Evolutionary conservation across 2,329 filamentous ascomycete species (phyloP), one percentile per base, ranked within the genome.

Genomic region (Nemania serpens): DNA sequence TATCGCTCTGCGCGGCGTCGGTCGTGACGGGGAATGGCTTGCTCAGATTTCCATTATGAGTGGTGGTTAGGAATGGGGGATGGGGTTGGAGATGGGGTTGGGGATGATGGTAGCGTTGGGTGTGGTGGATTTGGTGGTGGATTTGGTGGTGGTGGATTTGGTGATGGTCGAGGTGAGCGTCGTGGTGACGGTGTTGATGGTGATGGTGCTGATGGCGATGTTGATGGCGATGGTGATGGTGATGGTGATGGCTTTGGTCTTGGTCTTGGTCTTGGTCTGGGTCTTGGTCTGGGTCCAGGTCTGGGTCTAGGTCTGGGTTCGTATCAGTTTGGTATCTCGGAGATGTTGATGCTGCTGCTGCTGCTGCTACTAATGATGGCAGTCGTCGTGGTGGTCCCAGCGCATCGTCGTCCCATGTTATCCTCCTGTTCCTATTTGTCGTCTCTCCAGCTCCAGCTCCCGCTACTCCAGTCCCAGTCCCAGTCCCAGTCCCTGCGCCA

Each of bases 341-440:
- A n/a, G n/a, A n/a, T n/a, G n/a, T n/a, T n/a, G n/a, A n/a, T n/a
- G n/a, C n/a, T n/a, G n/a, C n/a, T n/a, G n/a, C n/a, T n/a, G n/a
- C n/a, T n/a, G n/a, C n/a, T 45, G 25, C 15, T 34, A 12, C 29
- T n/a, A 33, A 12, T 22, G 62, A 57, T 37, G 29, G 29, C 25
- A 17, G 17, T 20, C 2, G 36, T 22, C 43, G 65, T 69, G 67
- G 66, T 70, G 68, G 68, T 65, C 67, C 68, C 66, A 70, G 69
- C 67, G 66, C 66, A 65, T 63, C 68, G 64, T 58, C 64, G 45
- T 55, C 59, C 61, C 50, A 51, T 48, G 55, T 59, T 55, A 62
- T 62, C 43, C 54, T 58, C 53, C 47, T 55, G 45, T 45, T 53
- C 42, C 48, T 62, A 54, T 53, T 58, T 59, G 58, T 54, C 49